Conservation (phyloP, 345 rosid genomes). For the Ceriops decandra region DNA sequence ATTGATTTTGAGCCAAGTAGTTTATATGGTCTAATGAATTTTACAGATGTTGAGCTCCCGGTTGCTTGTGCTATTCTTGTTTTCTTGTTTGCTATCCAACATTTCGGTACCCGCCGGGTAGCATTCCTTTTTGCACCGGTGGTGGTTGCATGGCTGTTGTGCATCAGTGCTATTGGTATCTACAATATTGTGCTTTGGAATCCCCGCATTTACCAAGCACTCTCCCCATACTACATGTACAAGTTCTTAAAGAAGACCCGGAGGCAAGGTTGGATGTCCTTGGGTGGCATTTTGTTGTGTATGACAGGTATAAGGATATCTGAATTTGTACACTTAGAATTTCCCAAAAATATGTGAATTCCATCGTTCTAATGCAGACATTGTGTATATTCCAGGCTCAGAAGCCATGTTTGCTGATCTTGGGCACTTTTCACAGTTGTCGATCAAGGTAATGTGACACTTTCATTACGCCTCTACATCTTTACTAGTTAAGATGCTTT, state of each 20-base stretch:
- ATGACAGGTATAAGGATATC: not conserved
- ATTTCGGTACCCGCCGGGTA: not conserved
- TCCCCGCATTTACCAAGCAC: not conserved
- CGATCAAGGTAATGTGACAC: not conserved
- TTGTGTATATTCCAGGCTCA: not conserved
- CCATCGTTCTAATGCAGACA: not conserved
- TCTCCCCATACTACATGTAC: not conserved
- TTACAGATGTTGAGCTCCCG: slow-evolving; percentile 18
- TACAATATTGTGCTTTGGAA: not conserved
- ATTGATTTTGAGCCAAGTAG: not conserved
- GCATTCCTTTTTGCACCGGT: not conserved
- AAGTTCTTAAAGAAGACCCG: slow-evolving; percentile 1
- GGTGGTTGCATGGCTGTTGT: not conserved
- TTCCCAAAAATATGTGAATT: not conserved
- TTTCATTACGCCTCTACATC: not conserved
- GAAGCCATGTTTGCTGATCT: slow-evolving; percentile 6
- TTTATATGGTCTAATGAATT: not conserved
- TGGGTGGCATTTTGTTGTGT: not conserved
- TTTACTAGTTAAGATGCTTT: too few relatives aligned
- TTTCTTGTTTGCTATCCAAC: slow-evolving; percentile 1
- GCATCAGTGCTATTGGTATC: slow-evolving; percentile 2
- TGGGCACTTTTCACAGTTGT: slow-evolving; percentile 2
- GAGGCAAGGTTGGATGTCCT: not conserved
- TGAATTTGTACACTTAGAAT: not conserved
- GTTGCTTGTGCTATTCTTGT: slow-evolving; percentile 1